Evolutionary conservation across 1,284 basidiomycete species (phyloP), one percentile per base, ranked within the genome.

Genomic region (Papiliotrema terrestris): DNA sequence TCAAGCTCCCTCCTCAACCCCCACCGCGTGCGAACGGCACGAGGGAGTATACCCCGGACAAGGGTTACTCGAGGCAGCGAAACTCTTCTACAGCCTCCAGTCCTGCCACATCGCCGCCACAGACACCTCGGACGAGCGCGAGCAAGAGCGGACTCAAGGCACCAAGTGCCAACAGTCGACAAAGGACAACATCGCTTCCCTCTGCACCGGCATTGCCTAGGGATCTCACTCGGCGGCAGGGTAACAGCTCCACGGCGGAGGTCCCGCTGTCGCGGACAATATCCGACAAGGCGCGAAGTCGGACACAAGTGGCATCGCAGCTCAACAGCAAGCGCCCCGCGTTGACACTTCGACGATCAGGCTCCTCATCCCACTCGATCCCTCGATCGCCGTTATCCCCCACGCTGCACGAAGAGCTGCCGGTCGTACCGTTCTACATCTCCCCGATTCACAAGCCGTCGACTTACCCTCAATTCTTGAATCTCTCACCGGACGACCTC

Each of bases 341-440:
- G 11, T 11, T 32, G 29, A 32, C 29, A 6, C 29, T 32, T 11
- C 29, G 29, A 11, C 29, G 29, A 6, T 32, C 29, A 32, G 29
- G 29, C 29, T 13, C 46, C 5, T 52, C 50, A 15, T 22, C 32
- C 29, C 29, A 32, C 8, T 45, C 22, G 17, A 38, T 43, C 14
- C 14, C 20, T 17, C 19, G 26, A 11, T 29, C 47, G 8, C 44
- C 44, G 32, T 22, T 51, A 13, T 20, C 23, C 20, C 9, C 39
- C 50, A 47, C 8, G 19, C 9, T 20, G n/a, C 6, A 2, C 13
- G 8, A 43, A 26, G 15, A 32, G 8, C n/a, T 17, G 3, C 49
- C 37, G 3, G 17, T n/a, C 17, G 53, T 69, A 15, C 75, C 76
- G 9, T 78, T 78, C 63, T 77, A 68, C 61, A 65, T 78, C 49